A percentile compares a stretch with the other conserved stretches of the same genome.
Evolutionary conservation across 495 filamentous ascomycete species (phyloP).

Genomic region (Talaromyces nanjingensis): DNA sequence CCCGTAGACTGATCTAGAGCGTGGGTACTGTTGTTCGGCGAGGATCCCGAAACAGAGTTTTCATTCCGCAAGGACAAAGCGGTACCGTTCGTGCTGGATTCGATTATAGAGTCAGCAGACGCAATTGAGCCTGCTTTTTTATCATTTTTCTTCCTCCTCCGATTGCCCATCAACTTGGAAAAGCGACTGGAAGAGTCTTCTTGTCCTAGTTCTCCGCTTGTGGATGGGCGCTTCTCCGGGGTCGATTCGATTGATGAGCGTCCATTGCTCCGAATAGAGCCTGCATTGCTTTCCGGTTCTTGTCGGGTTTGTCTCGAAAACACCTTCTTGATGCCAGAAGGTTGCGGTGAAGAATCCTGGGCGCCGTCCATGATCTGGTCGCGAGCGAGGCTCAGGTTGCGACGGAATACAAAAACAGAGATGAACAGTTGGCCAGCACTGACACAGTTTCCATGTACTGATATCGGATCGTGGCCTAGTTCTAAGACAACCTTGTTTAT

Average conservation of each 20-base stretch:
- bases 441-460: neutral
- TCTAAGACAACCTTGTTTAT: neutral
- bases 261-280: conserved; percentile 32
- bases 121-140: conserved; percentile 20
- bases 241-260: conserved; percentile 38
- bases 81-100: conserved; percentile 20
- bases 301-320: conserved; percentile 17
- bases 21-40: conserved; percentile 20
- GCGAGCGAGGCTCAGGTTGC: neutral
- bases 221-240: conserved; percentile 32
- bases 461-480: neutral
- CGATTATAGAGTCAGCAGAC: neutral
- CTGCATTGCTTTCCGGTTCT: conserved; percentile 28
- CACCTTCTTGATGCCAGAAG: conserved; percentile 7
- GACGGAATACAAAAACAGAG: neutral
- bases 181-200: conserved; percentile 32
- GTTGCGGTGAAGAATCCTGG: conserved; percentile 3
- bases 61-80: neutral
- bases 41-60: conserved; percentile 16
- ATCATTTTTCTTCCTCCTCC: conserved; percentile 39
- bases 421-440: neutral
- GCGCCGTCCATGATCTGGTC: conserved; percentile 4
- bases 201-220: conserved; percentile 17
- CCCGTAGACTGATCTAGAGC: conserved; percentile 32
- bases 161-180: conserved; percentile 46